A percentile compares a stretch with the other conserved stretches of the same genome.
Conservation (phyloP, 495 filamentous ascomycete genomes). For the Penicillium riverlandense region DNA sequence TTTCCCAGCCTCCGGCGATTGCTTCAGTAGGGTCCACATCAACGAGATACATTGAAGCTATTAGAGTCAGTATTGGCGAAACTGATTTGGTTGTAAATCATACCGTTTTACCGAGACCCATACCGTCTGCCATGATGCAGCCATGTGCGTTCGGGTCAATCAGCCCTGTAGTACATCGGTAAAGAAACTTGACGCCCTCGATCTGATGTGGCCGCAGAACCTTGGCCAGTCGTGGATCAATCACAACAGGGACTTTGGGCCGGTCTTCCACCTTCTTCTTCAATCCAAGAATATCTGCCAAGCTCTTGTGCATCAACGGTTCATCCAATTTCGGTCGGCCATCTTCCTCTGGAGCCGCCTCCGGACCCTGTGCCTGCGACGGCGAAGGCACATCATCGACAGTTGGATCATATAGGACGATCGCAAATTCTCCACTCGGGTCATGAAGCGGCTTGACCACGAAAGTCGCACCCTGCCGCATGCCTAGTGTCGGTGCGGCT, state of each 20-base stretch:
- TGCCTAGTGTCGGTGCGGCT: constrained; percentile 76
- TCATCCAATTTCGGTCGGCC: constrained; percentile 58
- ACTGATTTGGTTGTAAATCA: neutral
- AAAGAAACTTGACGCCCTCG: constrained; percentile 97
- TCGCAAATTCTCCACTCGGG: constrained; percentile 90
- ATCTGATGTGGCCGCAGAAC: constrained; percentile 95
- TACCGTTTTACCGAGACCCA: constrained; percentile 96
- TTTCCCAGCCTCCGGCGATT: constrained; percentile 90
- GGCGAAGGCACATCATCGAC: constrained; percentile 72
- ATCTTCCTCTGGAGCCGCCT: constrained; percentile 39
- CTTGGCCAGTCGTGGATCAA: constrained; percentile 87
- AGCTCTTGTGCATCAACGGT: constrained; percentile 82
- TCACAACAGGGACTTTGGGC: constrained; percentile 92
- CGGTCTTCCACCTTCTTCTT: constrained; percentile 77
- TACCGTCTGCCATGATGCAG: constrained; percentile 99
- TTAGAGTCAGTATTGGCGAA: constrained; percentile 26
- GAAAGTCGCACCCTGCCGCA: constrained; percentile 78
- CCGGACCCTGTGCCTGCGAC: constrained; percentile 43
- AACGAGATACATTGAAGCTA: constrained; percentile 67
- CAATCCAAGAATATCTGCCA: constrained; percentile 92
- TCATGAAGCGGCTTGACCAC: constrained; percentile 90
- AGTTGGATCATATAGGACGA: constrained; percentile 93
- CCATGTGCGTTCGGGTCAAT: constrained; percentile 91
- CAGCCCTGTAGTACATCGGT: constrained; percentile 85
- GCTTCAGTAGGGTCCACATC: constrained; percentile 96